Percentiles rank a stretch among this genome's conserved stretches.
Evolutionary conservation across 2,329 filamentous ascomycete species (phyloP).

Genomic region (Phaeosphaeria sp.): DNA sequence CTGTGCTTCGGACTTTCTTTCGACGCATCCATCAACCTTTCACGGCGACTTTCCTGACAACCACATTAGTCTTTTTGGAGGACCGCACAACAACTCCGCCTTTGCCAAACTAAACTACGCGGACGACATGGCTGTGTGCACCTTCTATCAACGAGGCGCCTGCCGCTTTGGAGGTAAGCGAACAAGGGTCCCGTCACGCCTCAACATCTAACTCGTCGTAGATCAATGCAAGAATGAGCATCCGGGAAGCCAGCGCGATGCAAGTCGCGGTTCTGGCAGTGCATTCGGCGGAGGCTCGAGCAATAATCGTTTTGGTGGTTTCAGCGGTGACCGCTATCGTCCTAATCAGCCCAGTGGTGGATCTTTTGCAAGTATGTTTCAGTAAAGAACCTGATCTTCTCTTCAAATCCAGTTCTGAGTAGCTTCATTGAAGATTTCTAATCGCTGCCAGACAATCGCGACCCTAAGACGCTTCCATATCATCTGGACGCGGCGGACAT

Average conservation of each 20-base stretch:
- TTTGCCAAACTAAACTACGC: not conserved
- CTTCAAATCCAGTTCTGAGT: not conserved
- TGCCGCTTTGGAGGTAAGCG: conserved; percentile 69
- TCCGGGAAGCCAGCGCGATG: conserved; percentile 51
- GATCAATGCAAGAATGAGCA: conserved; percentile 68
- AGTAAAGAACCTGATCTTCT: too few relatives aligned
- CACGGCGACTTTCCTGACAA: conserved; percentile 16
- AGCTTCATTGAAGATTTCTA: not conserved
- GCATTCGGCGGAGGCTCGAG: conserved; percentile 32
- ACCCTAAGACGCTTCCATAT: conserved; percentile 29
- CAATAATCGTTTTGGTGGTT: conserved; percentile 63
- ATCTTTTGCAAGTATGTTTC: conserved; percentile 48
- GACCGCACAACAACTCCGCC: not conserved
- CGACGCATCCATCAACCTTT: conserved; percentile 9
- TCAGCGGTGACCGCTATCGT: conserved; percentile 41
- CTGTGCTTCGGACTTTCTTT: conserved; percentile 12
- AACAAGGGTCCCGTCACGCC: not conserved
- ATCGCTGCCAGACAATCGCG: conserved; percentile 19
- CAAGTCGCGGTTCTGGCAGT: conserved; percentile 28
- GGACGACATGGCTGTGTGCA: conserved; percentile 60
- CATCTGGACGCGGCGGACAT: conserved; percentile 40
- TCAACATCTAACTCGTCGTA: conserved; percentile 36
- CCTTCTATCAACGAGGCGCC: conserved; percentile 68
- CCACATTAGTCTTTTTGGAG: conserved; percentile 15
- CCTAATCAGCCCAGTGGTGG: conserved; percentile 39